A percentile compares a stretch with the other conserved stretches of the same genome.
These are phyloP conservation scores for Pleurotus citrinopileatus DNA, from an alignment of 768 basidiomycete genomes.

Conservation along the genomic window DNA sequence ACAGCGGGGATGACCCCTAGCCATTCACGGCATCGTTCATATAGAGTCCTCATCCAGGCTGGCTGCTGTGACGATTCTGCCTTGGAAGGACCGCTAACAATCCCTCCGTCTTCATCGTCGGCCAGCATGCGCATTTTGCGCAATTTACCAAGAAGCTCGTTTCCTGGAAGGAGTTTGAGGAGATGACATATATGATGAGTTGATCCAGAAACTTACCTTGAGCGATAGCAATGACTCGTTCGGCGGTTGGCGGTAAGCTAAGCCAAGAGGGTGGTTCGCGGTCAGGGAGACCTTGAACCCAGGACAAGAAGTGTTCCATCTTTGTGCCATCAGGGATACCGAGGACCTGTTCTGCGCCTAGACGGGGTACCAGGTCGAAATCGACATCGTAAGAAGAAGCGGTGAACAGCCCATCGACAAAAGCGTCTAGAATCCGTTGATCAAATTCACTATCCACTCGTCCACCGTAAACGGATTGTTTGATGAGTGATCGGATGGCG, in stretches of 20 bases:
- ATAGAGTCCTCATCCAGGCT: constrained; percentile 90
- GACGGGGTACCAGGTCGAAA: constrained; percentile 80
- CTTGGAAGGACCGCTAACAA: constrained; percentile 54
- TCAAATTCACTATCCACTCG: constrained; percentile 95
- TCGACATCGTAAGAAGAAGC: constrained; percentile 88
- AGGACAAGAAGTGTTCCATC: constrained; percentile 84
- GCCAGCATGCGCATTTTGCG: constrained; percentile 89
- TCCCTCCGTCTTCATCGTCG: constrained; percentile 75
- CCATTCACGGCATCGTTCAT: constrained; percentile 85
- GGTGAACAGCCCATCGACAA: constrained; percentile 89
- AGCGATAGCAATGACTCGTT: constrained; percentile 85
- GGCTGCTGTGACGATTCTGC: constrained; percentile 74
- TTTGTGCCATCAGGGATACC: constrained; percentile 89
- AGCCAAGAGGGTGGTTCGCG: constrained; percentile 95
- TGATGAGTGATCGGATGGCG: constrained; percentile 89
- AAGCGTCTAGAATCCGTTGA: constrained; percentile 87
- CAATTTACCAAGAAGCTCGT: constrained; percentile 78
- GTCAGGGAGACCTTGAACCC: constrained; percentile 89
- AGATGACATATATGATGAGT: neutral
- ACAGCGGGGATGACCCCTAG: constrained; percentile 73
- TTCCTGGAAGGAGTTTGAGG: constrained; percentile 46
- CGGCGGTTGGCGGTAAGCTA: constrained; percentile 88
- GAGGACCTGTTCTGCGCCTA: constrained; percentile 54
- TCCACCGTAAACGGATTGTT: constrained; percentile 95
- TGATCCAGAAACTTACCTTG: constrained; percentile 60